Base-by-base conservation (phyloP, 768 basidiomycete genomes). In the Podaxis pistillaris region DNA sequence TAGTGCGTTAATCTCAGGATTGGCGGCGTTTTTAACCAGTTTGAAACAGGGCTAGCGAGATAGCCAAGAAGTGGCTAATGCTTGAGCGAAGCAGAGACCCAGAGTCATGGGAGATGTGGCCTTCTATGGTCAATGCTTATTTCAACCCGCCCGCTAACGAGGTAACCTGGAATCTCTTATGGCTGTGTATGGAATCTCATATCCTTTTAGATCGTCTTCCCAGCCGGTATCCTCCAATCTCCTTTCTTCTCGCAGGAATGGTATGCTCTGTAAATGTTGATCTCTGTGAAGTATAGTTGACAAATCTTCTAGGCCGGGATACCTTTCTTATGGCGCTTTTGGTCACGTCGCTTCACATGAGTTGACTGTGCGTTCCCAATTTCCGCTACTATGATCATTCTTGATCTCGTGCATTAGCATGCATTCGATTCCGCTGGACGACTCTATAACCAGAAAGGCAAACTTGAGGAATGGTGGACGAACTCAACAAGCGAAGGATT, bases 281-380 rank as follows among this genome's bases (percentile, higher is more conserved):
- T 58, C 60, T 58, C 50, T n/a, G 46, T 11, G 64, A 67, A 64
- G 65, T 52, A 36, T 11, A 63, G 30, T 24, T 56, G 22, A 56
- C 28, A 53, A 55, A 51, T 38, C 3, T 17, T 36, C 33, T 60
- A 93, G 91, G 93, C 97, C 97, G 4, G 80, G 84, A 33, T 96
- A 97, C 72, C 79, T 98, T 62, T 83, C 87, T 30, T 98, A 96
- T 66, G 96, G 95, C 22, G 87, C 94, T 1, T 97, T 98, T 69
- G 97, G 96, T 13, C 87, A 90, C 55, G 89, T 97, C 19, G 95
- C 94, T 24, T 85, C 93, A 0, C 96, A 99, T 71, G 96, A 99
- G 73, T 77, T 98, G 50, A 91, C 91, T 22, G 91, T 95, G 61
- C 61, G 86, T 69, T 4, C 65, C 41, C 17, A 19, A 38, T 22